Evolutionary conservation across 169 alveolate genomes (phyloP).

Genomic region (Sarcocystis neurona): DNA sequence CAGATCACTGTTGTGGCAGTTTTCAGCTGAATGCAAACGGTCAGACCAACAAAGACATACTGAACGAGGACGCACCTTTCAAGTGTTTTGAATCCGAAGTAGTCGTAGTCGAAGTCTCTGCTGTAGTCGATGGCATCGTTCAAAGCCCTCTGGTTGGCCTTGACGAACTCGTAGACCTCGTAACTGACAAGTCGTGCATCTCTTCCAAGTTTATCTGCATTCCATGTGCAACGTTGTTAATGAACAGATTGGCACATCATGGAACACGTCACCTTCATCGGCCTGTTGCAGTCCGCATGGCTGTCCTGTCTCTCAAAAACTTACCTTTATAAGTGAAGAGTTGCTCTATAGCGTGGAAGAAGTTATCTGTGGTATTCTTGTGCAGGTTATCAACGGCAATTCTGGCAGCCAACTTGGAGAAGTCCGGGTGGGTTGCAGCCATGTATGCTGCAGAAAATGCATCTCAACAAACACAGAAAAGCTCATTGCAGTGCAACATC

Average conservation of each 20-base stretch:
- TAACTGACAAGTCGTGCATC: slow-evolving; percentile 90
- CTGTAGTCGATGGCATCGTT: slow-evolving; percentile 91
- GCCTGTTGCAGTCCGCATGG: neutral
- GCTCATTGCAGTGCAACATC: no score
- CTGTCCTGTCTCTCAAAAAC: no score
- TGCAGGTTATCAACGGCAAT: slow-evolving; percentile 95
- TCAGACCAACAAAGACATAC: neutral
- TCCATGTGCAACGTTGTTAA: slow-evolving; percentile 75
- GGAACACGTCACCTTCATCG: slow-evolving; percentile 70
- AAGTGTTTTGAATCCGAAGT: slow-evolving; percentile 97
- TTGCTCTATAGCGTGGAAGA: neutral
- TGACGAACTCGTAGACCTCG: slow-evolving; percentile 89
- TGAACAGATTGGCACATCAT: slow-evolving; percentile 85
- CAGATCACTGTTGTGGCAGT: neutral
- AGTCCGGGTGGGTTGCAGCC: slow-evolving; percentile 98
- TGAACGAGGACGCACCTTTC: slow-evolving; percentile 75
- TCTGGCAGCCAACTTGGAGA: slow-evolving; percentile 96
- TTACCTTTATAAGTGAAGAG: neutral
- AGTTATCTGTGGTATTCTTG: slow-evolving; percentile 87
- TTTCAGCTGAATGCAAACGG: neutral
- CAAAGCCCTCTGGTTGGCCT: slow-evolving; percentile 82
- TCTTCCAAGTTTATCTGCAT: slow-evolving; percentile 87
- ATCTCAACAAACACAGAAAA: neutral
- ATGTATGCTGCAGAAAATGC: slow-evolving; percentile 88
- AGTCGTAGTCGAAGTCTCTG: slow-evolving; percentile 95